Evolutionary conservation across 257 asterid genomes (phyloP), one percentile per base, ranked within the genome.

Genomic region (Parsonsia alboflavescens): DNA sequence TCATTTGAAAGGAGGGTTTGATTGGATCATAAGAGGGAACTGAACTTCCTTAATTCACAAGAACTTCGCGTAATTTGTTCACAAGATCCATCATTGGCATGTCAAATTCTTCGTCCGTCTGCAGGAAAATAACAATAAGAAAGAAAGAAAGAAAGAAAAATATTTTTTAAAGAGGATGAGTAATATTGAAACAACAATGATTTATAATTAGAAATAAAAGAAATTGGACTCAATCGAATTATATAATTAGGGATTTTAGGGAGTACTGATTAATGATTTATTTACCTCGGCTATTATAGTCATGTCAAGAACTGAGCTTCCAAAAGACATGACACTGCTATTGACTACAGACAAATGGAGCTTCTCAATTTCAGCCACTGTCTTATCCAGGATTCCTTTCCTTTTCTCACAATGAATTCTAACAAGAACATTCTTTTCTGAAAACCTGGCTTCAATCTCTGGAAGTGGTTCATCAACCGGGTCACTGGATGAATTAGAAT

Each of bases 211-310:
- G n/a, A n/a, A n/a, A n/a, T n/a, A n/a, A n/a, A n/a, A n/a, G n/a
- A n/a, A n/a, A n/a, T n/a, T n/a, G n/a, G n/a, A n/a, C n/a, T n/a
- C n/a, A n/a, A n/a, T n/a, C n/a, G n/a, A n/a, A n/a, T n/a, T n/a
- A n/a, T n/a, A n/a, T n/a, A n/a, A n/a, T n/a, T n/a, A n/a, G n/a
- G n/a, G n/a, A n/a, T n/a, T n/a, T n/a, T n/a, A n/a, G n/a, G n/a
- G n/a, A n/a, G n/a, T n/a, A n/a, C n/a, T n/a, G n/a, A n/a, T 33
- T 33, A 33, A 33, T 33, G 39, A 42, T 42, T 5, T 42, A 42
- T 42, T 5, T 80, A 84, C 91, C 89, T 83, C 84, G 6, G 91
- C 91, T 15, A 83, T 68, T 22, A 87, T 77, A 39, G 87, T 83
- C 39, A 87, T 79, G 70, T 85, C 85, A 15, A 82, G 75, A 42